Evolutionary conservation across 495 filamentous ascomycete species (phyloP).

Genomic region (Rusavskia elegans): DNA sequence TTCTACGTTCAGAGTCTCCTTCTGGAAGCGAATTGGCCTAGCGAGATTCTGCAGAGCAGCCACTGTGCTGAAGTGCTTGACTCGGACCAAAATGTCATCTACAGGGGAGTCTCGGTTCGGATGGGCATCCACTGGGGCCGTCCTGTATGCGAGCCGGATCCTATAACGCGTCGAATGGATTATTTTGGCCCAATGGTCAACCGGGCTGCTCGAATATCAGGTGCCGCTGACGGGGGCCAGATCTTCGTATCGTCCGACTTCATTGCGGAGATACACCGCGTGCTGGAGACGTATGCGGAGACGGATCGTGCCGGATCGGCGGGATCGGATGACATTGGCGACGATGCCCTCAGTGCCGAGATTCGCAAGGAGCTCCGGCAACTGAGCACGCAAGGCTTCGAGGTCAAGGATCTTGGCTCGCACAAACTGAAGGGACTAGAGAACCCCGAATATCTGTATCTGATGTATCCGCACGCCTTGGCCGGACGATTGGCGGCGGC

Average conservation of each 20-base stretch:
- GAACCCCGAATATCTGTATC: constrained; percentile 88
- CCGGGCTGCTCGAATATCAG: constrained; percentile 79
- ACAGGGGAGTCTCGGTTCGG: constrained; percentile 79
- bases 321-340: constrained; percentile 56
- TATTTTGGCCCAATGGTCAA: constrained; percentile 99
- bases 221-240: constrained; percentile 91
- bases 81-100: constrained; percentile 76
- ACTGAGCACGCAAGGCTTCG: constrained; percentile 82
- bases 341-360: constrained; percentile 49
- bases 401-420: constrained; percentile 90
- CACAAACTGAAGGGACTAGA: constrained; percentile 90
- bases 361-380: constrained; percentile 81
- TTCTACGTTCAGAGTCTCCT: constrained; percentile 85
- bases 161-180: constrained; percentile 95
- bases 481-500: constrained; percentile 58
- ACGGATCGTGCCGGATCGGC: constrained; percentile 50
- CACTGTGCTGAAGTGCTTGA: constrained; percentile 72
- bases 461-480: constrained; percentile 80
- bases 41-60: constrained; percentile 75
- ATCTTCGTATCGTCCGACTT: constrained; percentile 95
- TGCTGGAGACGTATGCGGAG: constrained; percentile 71
- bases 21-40: constrained; percentile 79
- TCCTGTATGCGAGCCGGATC: constrained; percentile 87
- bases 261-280: constrained; percentile 85
- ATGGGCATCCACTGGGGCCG: constrained; percentile 96